A percentile compares a stretch with the other conserved stretches of the same genome.
Conservation (phyloP, 1,139 yeast species). For the Schizosaccharomyces versatilis region DNA sequence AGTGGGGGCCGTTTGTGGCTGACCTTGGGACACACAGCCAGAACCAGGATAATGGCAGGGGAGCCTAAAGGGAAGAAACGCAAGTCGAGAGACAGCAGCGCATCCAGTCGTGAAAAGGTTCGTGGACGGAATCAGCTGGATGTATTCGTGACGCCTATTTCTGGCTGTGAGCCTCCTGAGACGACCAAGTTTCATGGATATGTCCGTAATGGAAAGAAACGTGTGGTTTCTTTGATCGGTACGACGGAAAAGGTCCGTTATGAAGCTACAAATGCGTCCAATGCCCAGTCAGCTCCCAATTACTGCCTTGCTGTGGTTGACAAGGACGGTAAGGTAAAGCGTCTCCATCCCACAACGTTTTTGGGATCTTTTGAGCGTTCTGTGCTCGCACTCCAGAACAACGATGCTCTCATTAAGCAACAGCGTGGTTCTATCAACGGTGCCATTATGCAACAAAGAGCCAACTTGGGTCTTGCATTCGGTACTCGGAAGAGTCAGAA, state of each 20-base stretch:
- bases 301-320: constrained; percentile 2
- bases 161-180: constrained; percentile 1
- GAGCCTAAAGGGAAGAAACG: constrained; percentile 1
- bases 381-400: not conserved
- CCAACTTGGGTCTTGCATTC: constrained; percentile 77
- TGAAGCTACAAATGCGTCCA: not conserved
- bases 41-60: not conserved
- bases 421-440: not conserved
- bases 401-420: not conserved
- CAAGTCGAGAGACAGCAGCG: not conserved
- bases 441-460: constrained; percentile 29
- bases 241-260: not conserved
- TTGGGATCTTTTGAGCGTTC: not conserved
- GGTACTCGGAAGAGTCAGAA: constrained; percentile 94
- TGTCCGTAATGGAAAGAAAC: not conserved
- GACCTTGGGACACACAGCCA: not conserved
- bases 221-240: not conserved
- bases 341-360: not conserved
- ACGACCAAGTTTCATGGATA: not conserved
- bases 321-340: not conserved
- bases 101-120: not conserved
- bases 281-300: not conserved
- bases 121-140: not conserved
- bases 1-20: not conserved
- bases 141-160: not conserved